These are phyloP conservation scores for Skeletonema menzelii DNA, from an alignment of 108 stramenopile species.

Conservation along the genomic window DNA sequence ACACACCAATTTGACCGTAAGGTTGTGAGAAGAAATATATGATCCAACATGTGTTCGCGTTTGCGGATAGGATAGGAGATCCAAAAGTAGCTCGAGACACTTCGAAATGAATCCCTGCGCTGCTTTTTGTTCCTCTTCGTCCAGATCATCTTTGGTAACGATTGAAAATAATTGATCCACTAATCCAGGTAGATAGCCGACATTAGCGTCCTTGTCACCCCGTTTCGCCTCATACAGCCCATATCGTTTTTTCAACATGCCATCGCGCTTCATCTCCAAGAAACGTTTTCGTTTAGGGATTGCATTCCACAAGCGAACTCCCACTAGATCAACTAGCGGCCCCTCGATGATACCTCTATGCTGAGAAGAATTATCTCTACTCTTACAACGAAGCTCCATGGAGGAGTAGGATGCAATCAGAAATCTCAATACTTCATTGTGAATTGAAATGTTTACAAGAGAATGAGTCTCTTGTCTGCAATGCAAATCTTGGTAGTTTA, in stretches of 20 bases:
- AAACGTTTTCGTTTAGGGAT: constrained; percentile 11
- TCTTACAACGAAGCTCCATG: constrained; percentile 29
- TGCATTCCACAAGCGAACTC: constrained; percentile 28
- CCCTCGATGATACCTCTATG: constrained; percentile 18
- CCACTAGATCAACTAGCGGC: constrained; percentile 29
- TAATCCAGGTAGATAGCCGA: constrained; percentile 25
- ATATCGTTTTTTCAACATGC: constrained; percentile 35
- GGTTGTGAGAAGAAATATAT: constrained; percentile 31
- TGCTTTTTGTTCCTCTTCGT: neutral
- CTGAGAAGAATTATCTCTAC: neutral
- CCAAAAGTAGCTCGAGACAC: constrained; percentile 34
- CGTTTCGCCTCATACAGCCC: constrained; percentile 20
- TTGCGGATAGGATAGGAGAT: constrained; percentile 43
- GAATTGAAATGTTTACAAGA: neutral
- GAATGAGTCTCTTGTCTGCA: neutral
- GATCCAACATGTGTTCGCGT: constrained; percentile 29
- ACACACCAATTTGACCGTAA: constrained; percentile 17
- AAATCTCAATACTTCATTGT: constrained; percentile 25
- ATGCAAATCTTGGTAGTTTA: neutral
- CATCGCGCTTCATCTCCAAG: constrained; percentile 33
- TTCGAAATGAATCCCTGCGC: constrained; percentile 26
- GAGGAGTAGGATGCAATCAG: constrained; percentile 33
- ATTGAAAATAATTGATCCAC: constrained; percentile 22
- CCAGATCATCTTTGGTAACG: neutral
- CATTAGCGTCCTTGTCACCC: neutral